phyloP scores from a whole-genome alignment of 2,329 filamentous ascomycete genomes.

The Parafenestella ontariensis region DNA sequence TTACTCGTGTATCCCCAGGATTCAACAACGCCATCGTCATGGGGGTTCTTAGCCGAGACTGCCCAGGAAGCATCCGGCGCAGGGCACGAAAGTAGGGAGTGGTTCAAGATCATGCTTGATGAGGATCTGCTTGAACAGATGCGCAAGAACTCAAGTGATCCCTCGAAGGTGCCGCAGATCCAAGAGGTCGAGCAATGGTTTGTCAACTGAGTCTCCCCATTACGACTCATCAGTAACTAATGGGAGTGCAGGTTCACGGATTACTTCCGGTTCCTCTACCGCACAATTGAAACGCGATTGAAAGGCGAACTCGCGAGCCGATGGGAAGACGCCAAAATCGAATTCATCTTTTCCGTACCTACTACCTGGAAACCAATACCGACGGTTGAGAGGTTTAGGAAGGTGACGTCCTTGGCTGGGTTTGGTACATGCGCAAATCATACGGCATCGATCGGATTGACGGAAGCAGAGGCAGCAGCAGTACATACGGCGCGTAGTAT shows the following conservation, averaged over 20 bases:
- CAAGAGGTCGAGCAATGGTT: conserved; percentile 58
- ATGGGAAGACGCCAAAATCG: conserved; percentile 52
- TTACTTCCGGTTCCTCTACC: conserved; percentile 57
- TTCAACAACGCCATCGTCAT: conserved; percentile 52
- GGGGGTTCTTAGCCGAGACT: conserved; percentile 60
- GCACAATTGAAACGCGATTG: conserved; percentile 55
- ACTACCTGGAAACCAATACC: conserved; percentile 62
- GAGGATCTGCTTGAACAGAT: conserved; percentile 46
- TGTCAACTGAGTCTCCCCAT: conserved; percentile 14
- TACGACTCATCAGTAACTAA: conserved; percentile 46
- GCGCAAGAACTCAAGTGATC: conserved; percentile 11
- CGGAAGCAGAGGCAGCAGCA: conserved; percentile 62
- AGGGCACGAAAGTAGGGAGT: conserved; percentile 54
- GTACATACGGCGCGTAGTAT: conserved; percentile 52
- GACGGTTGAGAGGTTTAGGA: conserved; percentile 60
- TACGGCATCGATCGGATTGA: conserved; percentile 54
- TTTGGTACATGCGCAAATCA: conserved; percentile 54
- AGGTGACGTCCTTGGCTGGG: conserved; percentile 56
- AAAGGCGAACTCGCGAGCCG: conserved; percentile 47
- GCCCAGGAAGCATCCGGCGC: conserved; percentile 48
- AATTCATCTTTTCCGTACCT: conserved; percentile 64
- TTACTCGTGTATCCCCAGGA: conserved; percentile 57
- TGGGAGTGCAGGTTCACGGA: conserved; percentile 52
- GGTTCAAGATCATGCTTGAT: conserved; percentile 65
- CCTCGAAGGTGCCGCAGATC: conserved; percentile 39